phyloP scores from a whole-genome alignment of 495 filamentous ascomycete species.

The Aeminium ludgeri region DNA sequence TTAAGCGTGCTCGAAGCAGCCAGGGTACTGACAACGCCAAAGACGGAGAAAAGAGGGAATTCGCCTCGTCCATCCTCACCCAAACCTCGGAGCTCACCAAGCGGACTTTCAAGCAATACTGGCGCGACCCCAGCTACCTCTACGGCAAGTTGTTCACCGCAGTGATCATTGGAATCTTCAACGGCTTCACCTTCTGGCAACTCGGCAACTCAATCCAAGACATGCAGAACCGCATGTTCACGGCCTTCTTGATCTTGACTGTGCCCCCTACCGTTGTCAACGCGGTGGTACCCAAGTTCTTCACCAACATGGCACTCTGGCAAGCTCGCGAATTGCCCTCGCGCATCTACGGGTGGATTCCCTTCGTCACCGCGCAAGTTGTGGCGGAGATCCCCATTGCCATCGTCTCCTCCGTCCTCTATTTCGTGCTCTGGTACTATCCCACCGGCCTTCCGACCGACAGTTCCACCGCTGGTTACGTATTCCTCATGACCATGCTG shows the following conservation, averaged over 20 bases:
- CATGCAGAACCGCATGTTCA: constrained; percentile 73
- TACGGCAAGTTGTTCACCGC: constrained; percentile 58
- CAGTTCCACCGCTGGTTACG: constrained; percentile 52
- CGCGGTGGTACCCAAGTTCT: constrained; percentile 71
- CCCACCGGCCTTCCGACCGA: constrained; percentile 53
- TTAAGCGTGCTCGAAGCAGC: constrained; percentile 39
- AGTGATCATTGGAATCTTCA: constrained; percentile 36
- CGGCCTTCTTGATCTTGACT: constrained; percentile 54
- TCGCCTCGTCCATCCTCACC: constrained; percentile 41
- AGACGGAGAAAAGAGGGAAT: constrained; percentile 35
- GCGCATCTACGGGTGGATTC: constrained; percentile 68
- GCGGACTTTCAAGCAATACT: constrained; percentile 52
- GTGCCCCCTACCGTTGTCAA: constrained; percentile 58
- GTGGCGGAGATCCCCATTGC: constrained; percentile 61
- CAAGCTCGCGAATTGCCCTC: constrained; percentile 58
- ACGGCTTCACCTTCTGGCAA: constrained; percentile 71
- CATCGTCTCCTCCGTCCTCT: constrained; percentile 45
- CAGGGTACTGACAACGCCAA: constrained; percentile 24
- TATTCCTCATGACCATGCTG: constrained; percentile 67
- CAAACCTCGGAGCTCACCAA: constrained; percentile 47
- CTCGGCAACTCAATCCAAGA: constrained; percentile 48
- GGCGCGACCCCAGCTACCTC: constrained; percentile 55
- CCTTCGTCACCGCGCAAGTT: constrained; percentile 62
- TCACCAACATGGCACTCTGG: constrained; percentile 58
- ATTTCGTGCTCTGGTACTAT: constrained; percentile 68